A percentile compares a stretch with the other conserved stretches of the same genome.
Conservation (phyloP, 1,139 yeast species). For the Zygosaccharomyces sapae region DNA sequence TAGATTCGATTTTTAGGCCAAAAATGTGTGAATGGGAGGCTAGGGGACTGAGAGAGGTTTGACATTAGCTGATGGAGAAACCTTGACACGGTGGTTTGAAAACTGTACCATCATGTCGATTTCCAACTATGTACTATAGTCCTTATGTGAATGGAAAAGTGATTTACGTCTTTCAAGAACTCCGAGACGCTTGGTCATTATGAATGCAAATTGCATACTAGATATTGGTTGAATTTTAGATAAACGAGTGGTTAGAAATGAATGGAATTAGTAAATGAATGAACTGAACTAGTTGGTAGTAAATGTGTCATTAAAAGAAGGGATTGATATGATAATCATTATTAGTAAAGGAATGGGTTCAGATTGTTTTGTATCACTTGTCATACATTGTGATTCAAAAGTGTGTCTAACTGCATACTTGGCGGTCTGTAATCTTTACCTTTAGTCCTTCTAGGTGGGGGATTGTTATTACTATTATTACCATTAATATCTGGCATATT, state of each 20-base stretch:
- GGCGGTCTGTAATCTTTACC: slow-evolving; percentile 29
- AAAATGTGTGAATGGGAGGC: no score
- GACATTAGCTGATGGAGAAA: no score
- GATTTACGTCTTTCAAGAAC: not conserved
- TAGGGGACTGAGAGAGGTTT: no score
- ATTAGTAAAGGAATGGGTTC: not conserved
- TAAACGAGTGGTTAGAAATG: slow-evolving; percentile 2
- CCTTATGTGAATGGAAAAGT: not conserved
- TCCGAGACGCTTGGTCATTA: not conserved
- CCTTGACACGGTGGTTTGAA: no score
- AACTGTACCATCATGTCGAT: not conserved
- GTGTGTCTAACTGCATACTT: slow-evolving; percentile 31
- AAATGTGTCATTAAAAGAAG: not conserved
- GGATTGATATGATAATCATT: not conserved
- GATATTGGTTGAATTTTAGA: not conserved
- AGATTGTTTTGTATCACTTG: not conserved
- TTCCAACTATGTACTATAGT: not conserved
- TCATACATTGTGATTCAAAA: slow-evolving; percentile 20
- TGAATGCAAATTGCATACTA: not conserved
- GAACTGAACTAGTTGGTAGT: not conserved
- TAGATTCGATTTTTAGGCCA: no score
- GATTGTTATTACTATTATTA: not conserved
- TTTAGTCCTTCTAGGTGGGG: not conserved
- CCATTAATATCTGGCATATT: not conserved
- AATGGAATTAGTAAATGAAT: not conserved